These are phyloP conservation scores for Penicillium angulare DNA, from an alignment of 495 filamentous ascomycete species.

Conservation along the genomic window DNA sequence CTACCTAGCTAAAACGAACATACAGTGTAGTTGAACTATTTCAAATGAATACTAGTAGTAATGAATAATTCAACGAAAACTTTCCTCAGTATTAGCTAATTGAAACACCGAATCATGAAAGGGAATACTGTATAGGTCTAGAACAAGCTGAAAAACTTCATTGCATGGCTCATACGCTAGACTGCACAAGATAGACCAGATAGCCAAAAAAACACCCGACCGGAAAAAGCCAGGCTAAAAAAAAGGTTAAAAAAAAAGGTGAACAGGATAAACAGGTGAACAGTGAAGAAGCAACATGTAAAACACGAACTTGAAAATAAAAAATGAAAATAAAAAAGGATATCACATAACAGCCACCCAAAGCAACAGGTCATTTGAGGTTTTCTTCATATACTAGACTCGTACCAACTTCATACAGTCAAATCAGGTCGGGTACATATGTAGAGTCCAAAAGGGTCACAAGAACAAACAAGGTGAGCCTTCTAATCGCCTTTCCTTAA, in stretches of 20 bases:
- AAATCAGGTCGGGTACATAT: no score
- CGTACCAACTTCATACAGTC: not conserved
- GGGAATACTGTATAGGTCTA: not conserved
- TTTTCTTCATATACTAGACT: conserved; percentile 16
- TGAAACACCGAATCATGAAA: no score
- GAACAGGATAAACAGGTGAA: not conserved
- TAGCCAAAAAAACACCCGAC: not conserved
- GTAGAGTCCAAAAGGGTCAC: not conserved
- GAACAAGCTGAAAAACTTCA: not conserved
- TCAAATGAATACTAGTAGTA: no score
- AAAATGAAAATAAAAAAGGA: conserved; percentile 13
- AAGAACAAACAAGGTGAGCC: no score
- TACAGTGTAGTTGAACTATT: no score
- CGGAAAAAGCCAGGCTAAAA: not conserved
- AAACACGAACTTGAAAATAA: not conserved
- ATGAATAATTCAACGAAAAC: no score
- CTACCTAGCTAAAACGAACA: no score
- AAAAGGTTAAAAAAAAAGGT: not conserved
- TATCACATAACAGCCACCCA: conserved; percentile 14
- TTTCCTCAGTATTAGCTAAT: no score
- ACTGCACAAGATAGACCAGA: not conserved
- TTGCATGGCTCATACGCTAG: not conserved
- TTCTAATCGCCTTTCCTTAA: no score
- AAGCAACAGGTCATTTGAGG: conserved; percentile 1
- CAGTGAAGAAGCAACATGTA: no score